These are phyloP conservation scores for Artemisia argyi DNA, from an alignment of 129 eudicot species.

Conservation along the genomic window DNA sequence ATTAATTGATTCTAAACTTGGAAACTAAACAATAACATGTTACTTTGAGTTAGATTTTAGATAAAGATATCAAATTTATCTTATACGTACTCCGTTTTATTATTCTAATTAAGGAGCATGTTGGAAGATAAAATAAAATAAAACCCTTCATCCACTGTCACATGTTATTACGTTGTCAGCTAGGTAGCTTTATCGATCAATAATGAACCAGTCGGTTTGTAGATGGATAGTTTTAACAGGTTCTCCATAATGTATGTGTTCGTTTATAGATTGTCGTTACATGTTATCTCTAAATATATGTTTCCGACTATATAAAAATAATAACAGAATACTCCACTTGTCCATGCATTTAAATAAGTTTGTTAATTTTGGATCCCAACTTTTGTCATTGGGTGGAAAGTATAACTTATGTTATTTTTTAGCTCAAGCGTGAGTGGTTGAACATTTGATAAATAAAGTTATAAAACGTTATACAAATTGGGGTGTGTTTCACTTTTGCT, in stretches of 20 bases:
- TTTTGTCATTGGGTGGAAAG: no score
- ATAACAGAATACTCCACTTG: no score
- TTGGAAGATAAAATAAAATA: background rate
- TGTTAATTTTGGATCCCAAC: no score
- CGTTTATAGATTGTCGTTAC: background rate
- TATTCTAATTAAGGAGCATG: background rate
- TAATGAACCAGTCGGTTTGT: background rate
- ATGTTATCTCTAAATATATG: background rate
- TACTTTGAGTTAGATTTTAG: constrained; percentile 1
- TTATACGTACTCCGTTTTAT: background rate
- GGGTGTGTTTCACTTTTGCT: no score
- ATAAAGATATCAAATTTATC: background rate
- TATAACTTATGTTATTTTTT: no score
- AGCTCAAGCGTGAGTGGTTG: no score
- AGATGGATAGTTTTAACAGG: background rate
- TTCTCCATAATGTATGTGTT: background rate
- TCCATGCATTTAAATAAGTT: no score
- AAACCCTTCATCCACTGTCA: background rate
- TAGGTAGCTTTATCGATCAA: background rate
- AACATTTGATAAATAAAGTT: no score
- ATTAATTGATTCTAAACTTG: background rate
- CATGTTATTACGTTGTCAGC: no score
- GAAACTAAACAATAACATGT: constrained; percentile 8
- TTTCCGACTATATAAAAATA: background rate
- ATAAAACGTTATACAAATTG: no score